Evolutionary conservation across 2,329 filamentous ascomycete species (phyloP).

Genomic region (Fusarium redolens): DNA sequence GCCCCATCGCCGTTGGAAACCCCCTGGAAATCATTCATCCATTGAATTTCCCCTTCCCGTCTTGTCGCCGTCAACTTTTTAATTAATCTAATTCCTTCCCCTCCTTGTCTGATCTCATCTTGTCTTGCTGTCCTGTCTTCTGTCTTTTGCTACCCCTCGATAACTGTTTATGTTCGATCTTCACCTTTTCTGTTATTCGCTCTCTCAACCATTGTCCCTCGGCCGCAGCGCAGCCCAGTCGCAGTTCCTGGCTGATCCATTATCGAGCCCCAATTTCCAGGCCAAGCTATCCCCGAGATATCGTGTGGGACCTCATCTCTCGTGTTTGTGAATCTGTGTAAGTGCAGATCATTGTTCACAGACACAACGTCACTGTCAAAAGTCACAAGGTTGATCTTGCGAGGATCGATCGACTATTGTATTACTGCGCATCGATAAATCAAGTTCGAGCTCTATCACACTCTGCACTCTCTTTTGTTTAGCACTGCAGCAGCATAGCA

Average conservation of each 20-base stretch:
- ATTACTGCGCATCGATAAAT: constrained; percentile 10
- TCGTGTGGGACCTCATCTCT: constrained; percentile 35
- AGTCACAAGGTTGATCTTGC: constrained; percentile 20
- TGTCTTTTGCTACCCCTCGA: constrained; percentile 23
- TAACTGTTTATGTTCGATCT: not conserved
- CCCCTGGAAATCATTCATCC: constrained; percentile 45
- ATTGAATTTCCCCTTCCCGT: constrained; percentile 41
- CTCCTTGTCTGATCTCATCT: constrained; percentile 15
- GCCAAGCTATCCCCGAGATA: constrained; percentile 25
- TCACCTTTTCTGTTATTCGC: constrained; percentile 7
- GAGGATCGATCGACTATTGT: constrained; percentile 5
- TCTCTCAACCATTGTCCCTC: constrained; percentile 3
- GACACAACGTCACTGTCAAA: constrained; percentile 30
- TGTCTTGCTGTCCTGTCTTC: constrained; percentile 6
- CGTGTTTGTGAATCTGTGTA: constrained; percentile 37
- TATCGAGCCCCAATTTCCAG: constrained; percentile 7
- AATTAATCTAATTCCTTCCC: constrained; percentile 34
- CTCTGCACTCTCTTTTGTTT: not conserved
- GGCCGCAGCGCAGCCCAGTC: not conserved
- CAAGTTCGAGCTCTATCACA: constrained; percentile 6
- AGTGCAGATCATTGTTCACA: constrained; percentile 38
- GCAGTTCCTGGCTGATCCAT: not conserved
- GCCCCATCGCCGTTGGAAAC: constrained; percentile 42
- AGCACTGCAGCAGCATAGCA: not conserved
- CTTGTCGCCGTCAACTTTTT: constrained; percentile 16